Conservation (phyloP, 305 asterid genomes). For the Caryopteris hybrid region DNA sequence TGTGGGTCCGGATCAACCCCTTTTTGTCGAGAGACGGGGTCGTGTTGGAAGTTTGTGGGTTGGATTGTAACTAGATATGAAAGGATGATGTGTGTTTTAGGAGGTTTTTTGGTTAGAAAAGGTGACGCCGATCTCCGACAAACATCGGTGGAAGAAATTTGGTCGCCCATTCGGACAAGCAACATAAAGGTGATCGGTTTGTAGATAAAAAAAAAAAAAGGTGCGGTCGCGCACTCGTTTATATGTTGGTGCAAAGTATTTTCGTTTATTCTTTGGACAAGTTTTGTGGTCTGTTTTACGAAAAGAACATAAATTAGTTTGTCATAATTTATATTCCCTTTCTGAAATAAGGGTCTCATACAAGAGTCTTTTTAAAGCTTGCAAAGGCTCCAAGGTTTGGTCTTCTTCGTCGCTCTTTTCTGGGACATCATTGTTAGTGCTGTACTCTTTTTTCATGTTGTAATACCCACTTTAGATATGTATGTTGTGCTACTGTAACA, state of each 20-base stretch:
- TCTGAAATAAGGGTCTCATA: slow-evolving; percentile 24
- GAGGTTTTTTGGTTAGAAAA: slow-evolving; percentile 9
- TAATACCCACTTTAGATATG: no score
- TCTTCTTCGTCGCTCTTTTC: no score
- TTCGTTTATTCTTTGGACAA: slow-evolving; percentile 45
- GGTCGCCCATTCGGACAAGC: background rate
- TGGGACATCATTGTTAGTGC: no score
- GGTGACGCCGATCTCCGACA: no score
- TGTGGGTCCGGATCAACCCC: slow-evolving; percentile 94
- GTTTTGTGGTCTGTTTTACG: slow-evolving; percentile 39
- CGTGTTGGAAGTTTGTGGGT: slow-evolving; percentile 74
- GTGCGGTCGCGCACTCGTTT: slow-evolving; percentile 23
- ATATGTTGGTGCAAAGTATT: slow-evolving; percentile 51
- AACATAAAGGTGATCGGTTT: slow-evolving; percentile 31
- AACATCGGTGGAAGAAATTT: slow-evolving; percentile 16
- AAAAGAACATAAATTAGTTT: slow-evolving; percentile 21
- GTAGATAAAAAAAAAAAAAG: slow-evolving; percentile 56
- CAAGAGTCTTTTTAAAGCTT: no score
- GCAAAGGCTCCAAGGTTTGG: no score
- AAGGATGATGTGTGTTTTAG: slow-evolving; percentile 8
- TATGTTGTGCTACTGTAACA: no score
- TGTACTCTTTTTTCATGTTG: no score
- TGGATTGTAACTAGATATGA: slow-evolving; percentile 63
- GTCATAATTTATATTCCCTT: slow-evolving; percentile 41
- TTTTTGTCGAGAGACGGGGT: slow-evolving; percentile 57